Base-by-base conservation (phyloP, 306 rosid species). In the Heteromeles arbutifolia region DNA sequence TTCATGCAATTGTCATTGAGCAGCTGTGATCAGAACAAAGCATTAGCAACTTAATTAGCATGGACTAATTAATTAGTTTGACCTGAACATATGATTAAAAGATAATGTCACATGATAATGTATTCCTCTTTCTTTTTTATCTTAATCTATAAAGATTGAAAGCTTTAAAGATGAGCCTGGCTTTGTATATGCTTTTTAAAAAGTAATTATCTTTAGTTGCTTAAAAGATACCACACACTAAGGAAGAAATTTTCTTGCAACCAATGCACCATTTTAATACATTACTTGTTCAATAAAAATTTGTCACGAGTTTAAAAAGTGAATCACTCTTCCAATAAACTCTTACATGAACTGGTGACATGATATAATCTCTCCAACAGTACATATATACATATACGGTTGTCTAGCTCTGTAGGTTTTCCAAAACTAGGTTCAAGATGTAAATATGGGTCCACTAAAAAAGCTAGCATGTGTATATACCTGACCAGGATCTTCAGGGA, bases 401-500 rank as follows among this genome's bases (percentile, higher is more conserved):
- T 56, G 32, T 24, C 10, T 48, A 5, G 29, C 31, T 58, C 25
- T 58, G 18, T 58, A 59, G 29, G 29, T 59, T 22, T 59, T 59
- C 65, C 24, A n/a, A 56, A n/a, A 11, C 65, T 29, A 59, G 12
- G 13, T 18, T 19, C 11, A 56, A 21, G 2, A n/a, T n/a, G 13
- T 56, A 56, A 8, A 19, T 56, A 56, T 56, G 62, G 26, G 13
- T 56, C 62, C 62, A 56, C n/a, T 21, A 56, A 13, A 50, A n/a
- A 56, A 15, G 54, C 21, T 48, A 48, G 21, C 26, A 57, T 57
- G 17, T 10, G 28, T 29, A 79, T 28, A 77, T 89, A 96, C 99
- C 97, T 96, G 98, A 78, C 97, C 99, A 25, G 98, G 96, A 83
- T 96, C 91, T 84, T 92, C 97, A 70, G 99, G 98, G 76, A 92